Percentiles rank a stretch among this genome's conserved stretches.
phyloP scores from a whole-genome alignment of 495 filamentous ascomycete genomes.

The Chaetomium tenue region DNA sequence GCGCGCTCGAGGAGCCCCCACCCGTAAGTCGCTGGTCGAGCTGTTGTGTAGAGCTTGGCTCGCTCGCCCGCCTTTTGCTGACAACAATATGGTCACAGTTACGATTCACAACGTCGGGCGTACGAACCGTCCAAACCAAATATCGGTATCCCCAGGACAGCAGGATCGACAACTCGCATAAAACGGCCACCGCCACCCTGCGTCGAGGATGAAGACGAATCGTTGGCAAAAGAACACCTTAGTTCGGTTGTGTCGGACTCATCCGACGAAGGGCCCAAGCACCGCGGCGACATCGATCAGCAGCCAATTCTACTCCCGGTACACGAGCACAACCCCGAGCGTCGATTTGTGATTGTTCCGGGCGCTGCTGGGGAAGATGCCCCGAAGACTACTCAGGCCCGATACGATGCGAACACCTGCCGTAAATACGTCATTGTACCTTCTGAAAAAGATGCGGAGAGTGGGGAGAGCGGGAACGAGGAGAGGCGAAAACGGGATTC shows the following conservation, averaged over 20 bases:
- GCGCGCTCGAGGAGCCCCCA: slow-evolving; percentile 44
- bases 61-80: not conserved
- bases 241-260: slow-evolving; percentile 30
- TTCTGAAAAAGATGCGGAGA: slow-evolving; percentile 14
- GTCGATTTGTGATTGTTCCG: slow-evolving; percentile 46
- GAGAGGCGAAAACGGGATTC: slow-evolving; percentile 25
- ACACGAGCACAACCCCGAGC: slow-evolving; percentile 48
- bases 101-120: slow-evolving; percentile 20
- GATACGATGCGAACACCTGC: slow-evolving; percentile 46
- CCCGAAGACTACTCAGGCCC: slow-evolving; percentile 24
- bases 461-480: slow-evolving; percentile 12
- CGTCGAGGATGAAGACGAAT: slow-evolving; percentile 48
- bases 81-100: slow-evolving; percentile 3
- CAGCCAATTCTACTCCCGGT: slow-evolving; percentile 42
- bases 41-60: not conserved
- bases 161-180: slow-evolving; percentile 1
- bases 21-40: slow-evolving; percentile 35
- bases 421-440: slow-evolving; percentile 37
- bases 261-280: slow-evolving; percentile 41
- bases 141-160: slow-evolving; percentile 21
- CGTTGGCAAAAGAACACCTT: slow-evolving; percentile 46
- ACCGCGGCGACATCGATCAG: slow-evolving; percentile 47
- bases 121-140: slow-evolving; percentile 19
- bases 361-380: slow-evolving; percentile 30
- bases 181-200: slow-evolving; percentile 41